phyloP scores from a whole-genome alignment of 305 asterid species.

The Ajuga reptans region DNA sequence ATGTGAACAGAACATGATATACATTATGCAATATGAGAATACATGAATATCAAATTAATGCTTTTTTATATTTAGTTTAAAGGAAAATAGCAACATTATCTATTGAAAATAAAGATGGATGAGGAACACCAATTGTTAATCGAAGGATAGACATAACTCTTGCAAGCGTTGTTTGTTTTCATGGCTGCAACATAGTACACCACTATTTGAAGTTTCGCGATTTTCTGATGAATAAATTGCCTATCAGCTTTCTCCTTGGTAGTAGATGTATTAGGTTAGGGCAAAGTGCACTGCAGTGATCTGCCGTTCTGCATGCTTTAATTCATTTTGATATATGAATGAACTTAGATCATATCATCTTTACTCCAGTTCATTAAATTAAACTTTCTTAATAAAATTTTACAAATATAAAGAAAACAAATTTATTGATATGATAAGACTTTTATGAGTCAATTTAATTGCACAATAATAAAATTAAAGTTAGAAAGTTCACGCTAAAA shows the following conservation, averaged over 20 bases:
- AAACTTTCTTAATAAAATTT: too few relatives aligned
- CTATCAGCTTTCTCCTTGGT: background rate
- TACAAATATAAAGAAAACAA: too few relatives aligned
- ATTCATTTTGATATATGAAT: background rate
- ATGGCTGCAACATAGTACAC: background rate
- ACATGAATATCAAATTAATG: background rate
- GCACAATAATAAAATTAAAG: too few relatives aligned
- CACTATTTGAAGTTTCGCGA: background rate
- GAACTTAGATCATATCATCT: too few relatives aligned
- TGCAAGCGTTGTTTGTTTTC: background rate
- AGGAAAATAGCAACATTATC: too few relatives aligned
- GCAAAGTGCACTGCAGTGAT: background rate
- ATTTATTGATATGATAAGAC: too few relatives aligned
- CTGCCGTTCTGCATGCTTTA: background rate
- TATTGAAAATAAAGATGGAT: background rate
- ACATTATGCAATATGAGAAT: background rate
- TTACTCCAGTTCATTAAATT: too few relatives aligned
- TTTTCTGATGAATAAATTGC: background rate
- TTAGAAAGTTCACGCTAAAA: too few relatives aligned
- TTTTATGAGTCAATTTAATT: too few relatives aligned
- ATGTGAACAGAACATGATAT: background rate
- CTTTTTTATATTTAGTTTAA: too few relatives aligned
- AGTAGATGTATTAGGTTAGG: background rate
- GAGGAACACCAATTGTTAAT: background rate
- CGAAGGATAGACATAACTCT: background rate